phyloP scores from a whole-genome alignment of 2,329 filamentous ascomycete genomes.

The Colletotrichum noveboracense region DNA sequence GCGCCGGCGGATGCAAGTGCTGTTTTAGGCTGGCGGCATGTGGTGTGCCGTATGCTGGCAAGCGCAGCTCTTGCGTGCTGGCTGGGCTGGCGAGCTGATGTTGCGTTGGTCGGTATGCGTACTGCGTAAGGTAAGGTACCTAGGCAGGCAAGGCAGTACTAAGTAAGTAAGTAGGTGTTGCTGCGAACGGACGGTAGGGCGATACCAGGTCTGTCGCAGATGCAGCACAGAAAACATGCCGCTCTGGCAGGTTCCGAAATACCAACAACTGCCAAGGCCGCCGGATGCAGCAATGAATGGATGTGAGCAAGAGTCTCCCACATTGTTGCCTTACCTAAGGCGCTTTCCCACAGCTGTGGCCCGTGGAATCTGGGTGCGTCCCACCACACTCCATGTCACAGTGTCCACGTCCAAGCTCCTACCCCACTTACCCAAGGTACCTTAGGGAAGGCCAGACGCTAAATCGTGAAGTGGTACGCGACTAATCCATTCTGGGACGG shows the following conservation, averaged over 20 bases:
- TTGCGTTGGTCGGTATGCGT: background rate
- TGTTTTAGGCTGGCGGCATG: background rate
- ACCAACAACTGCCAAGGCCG: background rate
- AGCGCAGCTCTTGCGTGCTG: too few relatives aligned
- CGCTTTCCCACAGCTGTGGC: background rate
- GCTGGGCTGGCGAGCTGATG: too few relatives aligned
- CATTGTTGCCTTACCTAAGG: background rate
- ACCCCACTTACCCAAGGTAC: background rate
- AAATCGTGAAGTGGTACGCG: background rate
- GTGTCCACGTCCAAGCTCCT: background rate
- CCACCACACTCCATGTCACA: background rate
- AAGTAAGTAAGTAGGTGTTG: background rate
- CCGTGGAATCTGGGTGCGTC: background rate
- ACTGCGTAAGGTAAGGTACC: background rate
- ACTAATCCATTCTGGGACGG: background rate
- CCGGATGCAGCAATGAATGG: background rate
- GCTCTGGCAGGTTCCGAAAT: background rate
- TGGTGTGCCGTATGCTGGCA: background rate
- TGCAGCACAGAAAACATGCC: background rate
- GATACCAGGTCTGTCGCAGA: constrained; percentile 12
- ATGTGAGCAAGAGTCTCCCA: background rate
- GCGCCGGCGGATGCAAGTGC: background rate
- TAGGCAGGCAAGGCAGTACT: too few relatives aligned
- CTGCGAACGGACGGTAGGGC: constrained; percentile 13
- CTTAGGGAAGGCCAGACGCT: background rate